Conservation (phyloP, 768 basidiomycete genomes). For the Lentinus tigrinus region DNA sequence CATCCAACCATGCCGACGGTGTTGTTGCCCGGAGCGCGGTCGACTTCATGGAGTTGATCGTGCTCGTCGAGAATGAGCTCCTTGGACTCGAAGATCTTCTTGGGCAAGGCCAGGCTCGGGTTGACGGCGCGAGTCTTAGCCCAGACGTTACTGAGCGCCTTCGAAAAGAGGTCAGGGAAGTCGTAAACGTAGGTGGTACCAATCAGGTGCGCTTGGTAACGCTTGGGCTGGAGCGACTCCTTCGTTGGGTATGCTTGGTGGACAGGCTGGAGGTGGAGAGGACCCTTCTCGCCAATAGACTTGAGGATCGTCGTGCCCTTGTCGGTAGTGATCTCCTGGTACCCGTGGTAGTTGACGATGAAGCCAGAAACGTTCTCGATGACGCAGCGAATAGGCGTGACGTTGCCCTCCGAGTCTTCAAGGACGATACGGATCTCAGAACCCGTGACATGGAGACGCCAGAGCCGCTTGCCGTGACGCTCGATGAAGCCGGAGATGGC, state of each 20-base stretch:
- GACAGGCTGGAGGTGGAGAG: constrained; percentile 93
- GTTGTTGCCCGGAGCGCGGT: constrained; percentile 91
- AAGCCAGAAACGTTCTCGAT: constrained; percentile 99
- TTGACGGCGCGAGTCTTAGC: constrained; percentile 62
- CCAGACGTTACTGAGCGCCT: constrained; percentile 95
- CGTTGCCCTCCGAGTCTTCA: constrained; percentile 93
- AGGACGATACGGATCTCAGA: constrained; percentile 95
- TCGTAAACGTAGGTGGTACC: constrained; percentile 99
- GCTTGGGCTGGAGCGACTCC: constrained; percentile 96
- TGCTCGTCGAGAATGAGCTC: constrained; percentile 95
- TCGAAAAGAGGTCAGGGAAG: constrained; percentile 98
- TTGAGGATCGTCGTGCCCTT: constrained; percentile 94
- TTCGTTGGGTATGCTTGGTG: constrained; percentile 94
- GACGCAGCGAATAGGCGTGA: constrained; percentile 93
- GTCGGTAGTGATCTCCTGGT: constrained; percentile 97
- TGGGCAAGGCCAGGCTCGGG: constrained; percentile 70
- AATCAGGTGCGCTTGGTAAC: constrained; percentile 97
- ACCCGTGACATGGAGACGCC: constrained; percentile 97
- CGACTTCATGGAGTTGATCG: constrained; percentile 86
- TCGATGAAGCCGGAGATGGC: constrained; percentile 99
- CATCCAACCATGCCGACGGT: constrained; percentile 97
- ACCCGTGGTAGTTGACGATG: constrained; percentile 96
- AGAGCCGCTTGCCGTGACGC: constrained; percentile 95
- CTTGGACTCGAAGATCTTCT: constrained; percentile 75
- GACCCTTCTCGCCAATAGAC: constrained; percentile 97